Percentiles rank a stretch among this genome's conserved stretches.
Evolutionary conservation across 352 stramenopile species (phyloP).

Genomic region (Globisporangium middletonii): DNA sequence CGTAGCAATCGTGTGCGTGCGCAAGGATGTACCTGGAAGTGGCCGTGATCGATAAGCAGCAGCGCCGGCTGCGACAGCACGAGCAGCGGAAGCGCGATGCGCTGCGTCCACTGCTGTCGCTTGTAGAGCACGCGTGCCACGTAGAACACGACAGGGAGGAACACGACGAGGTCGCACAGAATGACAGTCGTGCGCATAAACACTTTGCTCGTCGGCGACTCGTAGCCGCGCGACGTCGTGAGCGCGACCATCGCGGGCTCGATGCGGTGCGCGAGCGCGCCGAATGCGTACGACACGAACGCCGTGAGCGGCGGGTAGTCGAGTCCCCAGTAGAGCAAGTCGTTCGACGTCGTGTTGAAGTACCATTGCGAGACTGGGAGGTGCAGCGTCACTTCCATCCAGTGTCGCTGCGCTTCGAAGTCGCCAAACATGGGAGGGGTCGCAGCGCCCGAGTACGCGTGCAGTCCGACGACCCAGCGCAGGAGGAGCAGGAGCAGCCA

Average conservation of each 20-base stretch:
- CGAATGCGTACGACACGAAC: slow-evolving; percentile 87
- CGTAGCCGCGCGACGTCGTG: slow-evolving; percentile 72
- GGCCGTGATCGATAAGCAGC: slow-evolving; percentile 97
- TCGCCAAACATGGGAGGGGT: slow-evolving; percentile 91
- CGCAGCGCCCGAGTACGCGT: slow-evolving; percentile 76
- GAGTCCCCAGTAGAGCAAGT: slow-evolving; percentile 97
- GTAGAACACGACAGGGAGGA: slow-evolving; percentile 62
- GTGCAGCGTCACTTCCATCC: slow-evolving; percentile 97
- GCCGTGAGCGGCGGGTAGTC: slow-evolving; percentile 97
- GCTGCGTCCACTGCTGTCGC: slow-evolving; percentile 39
- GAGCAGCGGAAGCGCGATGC: slow-evolving; percentile 56
- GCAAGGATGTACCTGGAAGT: slow-evolving; percentile 90
- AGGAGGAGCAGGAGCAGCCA: slow-evolving; percentile 56
- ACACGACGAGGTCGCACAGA: slow-evolving; percentile 89
- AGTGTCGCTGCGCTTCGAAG: slow-evolving; percentile 98
- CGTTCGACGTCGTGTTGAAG: slow-evolving; percentile 84
- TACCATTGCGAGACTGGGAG: slow-evolving; percentile 95
- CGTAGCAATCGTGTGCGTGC: too few relatives aligned
- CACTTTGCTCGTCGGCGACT: slow-evolving; percentile 77
- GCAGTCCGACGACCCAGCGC: slow-evolving; percentile 72
- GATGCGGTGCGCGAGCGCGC: slow-evolving; percentile 60
- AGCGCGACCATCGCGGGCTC: slow-evolving; percentile 88
- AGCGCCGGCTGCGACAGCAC: slow-evolving; percentile 85
- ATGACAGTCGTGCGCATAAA: slow-evolving; percentile 94
- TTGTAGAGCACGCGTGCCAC: slow-evolving; percentile 43